These are phyloP conservation scores for Osmanthus fragrans DNA, from an alignment of 257 asterid species.

Conservation along the genomic window DNA sequence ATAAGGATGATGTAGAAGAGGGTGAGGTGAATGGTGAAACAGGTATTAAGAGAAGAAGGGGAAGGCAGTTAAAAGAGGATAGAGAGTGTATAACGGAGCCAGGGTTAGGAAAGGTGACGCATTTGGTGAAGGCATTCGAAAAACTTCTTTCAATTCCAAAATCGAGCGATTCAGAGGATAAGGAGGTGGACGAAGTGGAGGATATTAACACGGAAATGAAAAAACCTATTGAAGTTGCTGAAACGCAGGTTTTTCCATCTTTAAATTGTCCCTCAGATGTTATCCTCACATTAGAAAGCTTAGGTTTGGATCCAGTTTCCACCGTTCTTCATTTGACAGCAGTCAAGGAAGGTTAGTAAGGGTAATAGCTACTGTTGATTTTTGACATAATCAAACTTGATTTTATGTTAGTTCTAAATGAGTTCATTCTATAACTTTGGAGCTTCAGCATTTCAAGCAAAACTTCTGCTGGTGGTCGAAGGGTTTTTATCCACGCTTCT, in stretches of 20 bases:
- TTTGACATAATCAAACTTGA: background rate
- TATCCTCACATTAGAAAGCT: slow-evolving; percentile 63
- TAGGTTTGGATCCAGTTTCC: slow-evolving; percentile 53
- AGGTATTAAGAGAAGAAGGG: slow-evolving; percentile 58
- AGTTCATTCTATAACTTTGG: slow-evolving; percentile 22
- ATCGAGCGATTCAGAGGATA: slow-evolving; percentile 38
- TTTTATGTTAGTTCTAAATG: slow-evolving; percentile 28
- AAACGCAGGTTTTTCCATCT: slow-evolving; percentile 49
- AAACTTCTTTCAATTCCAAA: slow-evolving; percentile 47
- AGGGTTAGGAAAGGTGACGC: slow-evolving; percentile 75
- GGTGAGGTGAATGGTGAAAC: slow-evolving; percentile 10
- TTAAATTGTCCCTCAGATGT: slow-evolving; percentile 71
- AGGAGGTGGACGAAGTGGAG: slow-evolving; percentile 43
- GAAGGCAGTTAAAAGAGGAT: slow-evolving; percentile 56
- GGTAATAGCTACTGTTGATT: slow-evolving; percentile 10
- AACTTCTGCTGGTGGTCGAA: slow-evolving; percentile 50
- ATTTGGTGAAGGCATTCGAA: slow-evolving; percentile 83
- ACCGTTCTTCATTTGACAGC: slow-evolving; percentile 52
- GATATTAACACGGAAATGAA: slow-evolving; percentile 31
- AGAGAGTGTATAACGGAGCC: slow-evolving; percentile 49
- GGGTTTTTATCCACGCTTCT: slow-evolving; percentile 1
- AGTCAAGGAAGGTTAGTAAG: slow-evolving; percentile 63
- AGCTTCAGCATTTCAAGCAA: slow-evolving; percentile 51
- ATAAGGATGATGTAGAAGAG: slow-evolving; percentile 9
- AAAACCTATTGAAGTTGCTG: slow-evolving; percentile 30